These are phyloP conservation scores for Mycena kentingensis DNA, from an alignment of 768 basidiomycete genomes.

Conservation along the genomic window DNA sequence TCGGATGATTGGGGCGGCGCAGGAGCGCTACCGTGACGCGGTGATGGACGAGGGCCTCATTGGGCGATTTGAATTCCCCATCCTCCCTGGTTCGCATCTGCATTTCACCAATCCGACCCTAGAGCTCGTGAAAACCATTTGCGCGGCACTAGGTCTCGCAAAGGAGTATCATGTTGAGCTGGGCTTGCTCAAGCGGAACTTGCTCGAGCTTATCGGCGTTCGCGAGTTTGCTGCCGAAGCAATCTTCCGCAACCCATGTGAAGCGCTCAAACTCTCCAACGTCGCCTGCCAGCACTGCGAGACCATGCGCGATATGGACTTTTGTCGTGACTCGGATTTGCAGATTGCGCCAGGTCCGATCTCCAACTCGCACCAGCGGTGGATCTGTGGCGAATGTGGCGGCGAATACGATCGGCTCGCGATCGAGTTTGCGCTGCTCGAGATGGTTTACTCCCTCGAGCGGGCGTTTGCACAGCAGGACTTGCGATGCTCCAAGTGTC, in stretches of 20 bases:
- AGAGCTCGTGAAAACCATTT: slow-evolving; percentile 86
- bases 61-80: slow-evolving; percentile 74
- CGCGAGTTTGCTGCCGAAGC: slow-evolving; percentile 88
- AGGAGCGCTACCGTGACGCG: slow-evolving; percentile 62
- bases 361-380: slow-evolving; percentile 50
- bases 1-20: slow-evolving; percentile 62
- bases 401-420: slow-evolving; percentile 86
- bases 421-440: slow-evolving; percentile 87
- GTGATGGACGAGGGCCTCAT: slow-evolving; percentile 53
- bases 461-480: slow-evolving; percentile 86
- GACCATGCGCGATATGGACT: slow-evolving; percentile 85
- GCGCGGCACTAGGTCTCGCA: slow-evolving; percentile 78
- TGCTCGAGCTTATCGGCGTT: slow-evolving; percentile 84
- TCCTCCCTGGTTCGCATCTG: slow-evolving; percentile 85
- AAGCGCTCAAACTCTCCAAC: slow-evolving; percentile 79
- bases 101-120: slow-evolving; percentile 77
- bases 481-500: slow-evolving; percentile 84
- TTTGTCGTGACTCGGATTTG: slow-evolving; percentile 89
- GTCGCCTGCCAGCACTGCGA: slow-evolving; percentile 91
- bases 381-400: slow-evolving; percentile 72
- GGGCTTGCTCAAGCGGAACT: slow-evolving; percentile 83
- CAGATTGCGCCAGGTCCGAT: slow-evolving; percentile 60
- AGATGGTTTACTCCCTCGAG: slow-evolving; percentile 70
- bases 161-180: slow-evolving; percentile 86
- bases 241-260: slow-evolving; percentile 88